Conservation (phyloP, 345 rosid species). For the Chamaenerion angustifolium region DNA sequence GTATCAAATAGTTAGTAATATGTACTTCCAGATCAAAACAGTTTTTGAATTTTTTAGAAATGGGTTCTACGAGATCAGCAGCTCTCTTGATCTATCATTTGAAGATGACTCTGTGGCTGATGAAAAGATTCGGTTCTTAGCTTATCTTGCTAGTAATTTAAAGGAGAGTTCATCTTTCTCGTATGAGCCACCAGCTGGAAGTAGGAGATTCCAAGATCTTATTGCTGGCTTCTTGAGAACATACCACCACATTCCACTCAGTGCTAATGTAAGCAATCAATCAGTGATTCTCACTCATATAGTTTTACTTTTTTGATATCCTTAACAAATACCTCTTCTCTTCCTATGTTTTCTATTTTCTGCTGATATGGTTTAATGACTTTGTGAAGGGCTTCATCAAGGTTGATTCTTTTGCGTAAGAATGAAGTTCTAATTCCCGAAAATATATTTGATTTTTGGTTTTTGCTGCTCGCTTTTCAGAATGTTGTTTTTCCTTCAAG, state of each 20-base stretch:
- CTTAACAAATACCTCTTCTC: too few species aligned
- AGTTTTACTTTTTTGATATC: too few species aligned
- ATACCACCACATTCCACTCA: constrained; percentile 79
- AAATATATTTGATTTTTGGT: neutral
- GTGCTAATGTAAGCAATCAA: constrained; percentile 49
- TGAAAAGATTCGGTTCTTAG: constrained; percentile 90
- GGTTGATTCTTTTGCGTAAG: too few species aligned
- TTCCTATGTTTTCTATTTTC: too few species aligned
- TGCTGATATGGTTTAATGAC: too few species aligned
- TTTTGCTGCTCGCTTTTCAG: constrained; percentile 21
- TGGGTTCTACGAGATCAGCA: constrained; percentile 77
- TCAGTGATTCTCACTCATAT: too few species aligned
- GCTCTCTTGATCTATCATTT: constrained; percentile 82
- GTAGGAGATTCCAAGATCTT: constrained; percentile 60
- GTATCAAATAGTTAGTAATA: constrained; percentile 3
- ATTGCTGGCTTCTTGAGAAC: constrained; percentile 84
- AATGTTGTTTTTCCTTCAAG: constrained; percentile 93
- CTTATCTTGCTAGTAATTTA: constrained; percentile 68
- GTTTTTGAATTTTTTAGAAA: constrained; percentile 81
- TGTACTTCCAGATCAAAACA: constrained; percentile 57
- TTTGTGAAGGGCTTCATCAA: too few species aligned
- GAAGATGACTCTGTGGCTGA: constrained; percentile 94
- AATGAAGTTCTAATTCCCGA: too few species aligned
- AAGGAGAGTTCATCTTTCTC: constrained; percentile 58
- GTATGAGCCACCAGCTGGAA: constrained; percentile 88